A percentile compares a stretch with the other conserved stretches of the same genome.
These are phyloP conservation scores for Rubus idaeus DNA, from an alignment of 306 rosid species.

Conservation along the genomic window DNA sequence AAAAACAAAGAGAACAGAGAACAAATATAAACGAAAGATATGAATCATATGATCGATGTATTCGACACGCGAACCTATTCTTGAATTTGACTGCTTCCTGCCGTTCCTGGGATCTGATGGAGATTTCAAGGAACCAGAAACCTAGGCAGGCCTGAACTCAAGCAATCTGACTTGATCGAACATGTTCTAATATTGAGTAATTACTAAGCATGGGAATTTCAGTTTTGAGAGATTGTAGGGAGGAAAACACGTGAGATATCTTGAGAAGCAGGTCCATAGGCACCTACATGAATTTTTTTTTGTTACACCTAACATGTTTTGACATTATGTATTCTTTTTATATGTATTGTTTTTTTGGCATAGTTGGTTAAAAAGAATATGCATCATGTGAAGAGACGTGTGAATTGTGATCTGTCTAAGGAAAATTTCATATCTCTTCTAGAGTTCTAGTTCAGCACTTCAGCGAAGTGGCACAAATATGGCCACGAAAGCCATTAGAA, in stretches of 20 bases:
- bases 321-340: not conserved
- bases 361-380: too few relatives aligned
- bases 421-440: too few relatives aligned
- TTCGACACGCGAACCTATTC: not conserved
- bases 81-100: not conserved
- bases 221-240: constrained; percentile 8
- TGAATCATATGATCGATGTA: not conserved
- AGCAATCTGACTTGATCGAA: constrained; percentile 1
- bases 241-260: constrained; percentile 13
- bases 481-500: too few relatives aligned
- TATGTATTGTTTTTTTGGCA: too few relatives aligned
- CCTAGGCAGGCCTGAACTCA: not conserved
- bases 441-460: too few relatives aligned
- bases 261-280: constrained; percentile 9
- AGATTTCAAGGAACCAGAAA: constrained; percentile 8
- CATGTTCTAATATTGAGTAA: not conserved
- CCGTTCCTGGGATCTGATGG: not conserved
- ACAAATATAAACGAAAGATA: too few relatives aligned
- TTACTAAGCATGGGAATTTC: not conserved
- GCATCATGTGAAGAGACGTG: too few relatives aligned
- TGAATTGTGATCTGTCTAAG: too few relatives aligned
- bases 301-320: not conserved
- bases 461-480: too few relatives aligned
- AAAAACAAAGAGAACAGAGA: too few relatives aligned
- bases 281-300: not conserved